These are phyloP conservation scores for Skeletonema potamos DNA, from an alignment of 108 stramenopile species.

Conservation along the genomic window DNA sequence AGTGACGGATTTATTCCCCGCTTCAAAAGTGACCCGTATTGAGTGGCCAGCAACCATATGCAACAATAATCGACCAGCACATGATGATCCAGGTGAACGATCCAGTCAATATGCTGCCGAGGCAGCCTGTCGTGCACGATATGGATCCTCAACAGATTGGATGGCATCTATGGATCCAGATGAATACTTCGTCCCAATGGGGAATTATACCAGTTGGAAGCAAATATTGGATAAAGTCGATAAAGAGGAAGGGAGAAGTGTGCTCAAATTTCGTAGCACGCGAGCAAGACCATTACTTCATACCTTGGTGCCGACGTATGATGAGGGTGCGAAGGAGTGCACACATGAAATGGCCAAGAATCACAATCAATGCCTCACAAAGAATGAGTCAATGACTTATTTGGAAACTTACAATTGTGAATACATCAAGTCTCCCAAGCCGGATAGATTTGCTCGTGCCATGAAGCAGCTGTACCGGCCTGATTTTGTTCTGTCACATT, in stretches of 20 bases:
- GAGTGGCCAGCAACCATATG: slow-evolving; percentile 55
- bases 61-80: slow-evolving; percentile 53
- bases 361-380: slow-evolving; percentile 45
- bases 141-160: slow-evolving; percentile 50
- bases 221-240: slow-evolving; percentile 51
- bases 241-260: slow-evolving; percentile 37
- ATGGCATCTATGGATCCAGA: slow-evolving; percentile 56
- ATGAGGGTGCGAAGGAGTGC: slow-evolving; percentile 47
- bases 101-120: slow-evolving; percentile 53
- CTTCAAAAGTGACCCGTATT: slow-evolving; percentile 45
- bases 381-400: slow-evolving; percentile 57
- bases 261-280: slow-evolving; percentile 64
- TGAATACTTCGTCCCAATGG: slow-evolving; percentile 54
- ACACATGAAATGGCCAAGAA: slow-evolving; percentile 43
- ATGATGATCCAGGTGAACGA: slow-evolving; percentile 52
- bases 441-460: slow-evolving; percentile 65
- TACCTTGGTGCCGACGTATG: slow-evolving; percentile 51
- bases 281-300: slow-evolving; percentile 54
- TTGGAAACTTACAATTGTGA: slow-evolving; percentile 88
- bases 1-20: slow-evolving; percentile 62
- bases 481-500: slow-evolving; percentile 77
- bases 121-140: slow-evolving; percentile 47
- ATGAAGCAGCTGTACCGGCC: slow-evolving; percentile 83
- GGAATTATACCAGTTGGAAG: slow-evolving; percentile 55
- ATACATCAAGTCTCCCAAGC: slow-evolving; percentile 60